These are phyloP conservation scores for Microbotryum intermedium DNA, from an alignment of 1,284 basidiomycete genomes.

Conservation along the genomic window DNA sequence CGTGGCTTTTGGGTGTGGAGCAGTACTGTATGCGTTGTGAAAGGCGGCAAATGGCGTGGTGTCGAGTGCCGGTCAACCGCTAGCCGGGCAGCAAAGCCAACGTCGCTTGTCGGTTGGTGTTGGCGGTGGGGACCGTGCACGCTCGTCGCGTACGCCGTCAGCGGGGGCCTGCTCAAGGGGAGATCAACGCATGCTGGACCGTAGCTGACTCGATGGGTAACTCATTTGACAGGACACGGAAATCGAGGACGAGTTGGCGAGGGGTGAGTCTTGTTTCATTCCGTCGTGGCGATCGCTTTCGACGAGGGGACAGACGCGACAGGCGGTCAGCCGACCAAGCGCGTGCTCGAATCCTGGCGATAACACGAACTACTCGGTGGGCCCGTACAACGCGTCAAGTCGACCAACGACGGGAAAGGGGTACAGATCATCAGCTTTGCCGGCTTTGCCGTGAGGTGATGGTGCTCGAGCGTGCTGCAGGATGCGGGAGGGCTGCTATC, in stretches of 20 bases:
- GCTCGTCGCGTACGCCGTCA: background rate
- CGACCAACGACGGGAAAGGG: too few relatives aligned
- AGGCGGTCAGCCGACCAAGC: background rate
- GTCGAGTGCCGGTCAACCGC: too few relatives aligned
- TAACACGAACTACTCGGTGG: background rate
- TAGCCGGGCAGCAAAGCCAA: too few relatives aligned
- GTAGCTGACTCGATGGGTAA: background rate
- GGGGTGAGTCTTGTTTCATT: slow-evolving; percentile 55
- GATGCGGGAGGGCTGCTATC: background rate
- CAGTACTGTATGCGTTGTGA: too few relatives aligned
- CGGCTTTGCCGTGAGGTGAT: background rate
- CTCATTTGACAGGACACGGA: slow-evolving; percentile 61
- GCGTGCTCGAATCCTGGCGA: background rate
- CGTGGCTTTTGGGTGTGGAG: background rate
- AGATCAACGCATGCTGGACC: background rate
- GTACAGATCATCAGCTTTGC: too few relatives aligned
- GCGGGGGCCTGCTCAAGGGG: background rate
- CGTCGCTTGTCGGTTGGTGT: too few relatives aligned
- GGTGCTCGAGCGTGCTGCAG: too few relatives aligned
- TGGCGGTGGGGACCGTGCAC: background rate
- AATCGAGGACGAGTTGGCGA: slow-evolving; percentile 91
- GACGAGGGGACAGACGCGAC: background rate
- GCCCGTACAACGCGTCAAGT: background rate
- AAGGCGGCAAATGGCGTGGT: too few relatives aligned
- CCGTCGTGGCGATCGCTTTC: too few relatives aligned